A percentile compares a stretch with the other conserved stretches of the same genome.
These are phyloP conservation scores for Seiridium unicorne DNA, from an alignment of 2,329 filamentous ascomycete genomes.

Conservation along the genomic window DNA sequence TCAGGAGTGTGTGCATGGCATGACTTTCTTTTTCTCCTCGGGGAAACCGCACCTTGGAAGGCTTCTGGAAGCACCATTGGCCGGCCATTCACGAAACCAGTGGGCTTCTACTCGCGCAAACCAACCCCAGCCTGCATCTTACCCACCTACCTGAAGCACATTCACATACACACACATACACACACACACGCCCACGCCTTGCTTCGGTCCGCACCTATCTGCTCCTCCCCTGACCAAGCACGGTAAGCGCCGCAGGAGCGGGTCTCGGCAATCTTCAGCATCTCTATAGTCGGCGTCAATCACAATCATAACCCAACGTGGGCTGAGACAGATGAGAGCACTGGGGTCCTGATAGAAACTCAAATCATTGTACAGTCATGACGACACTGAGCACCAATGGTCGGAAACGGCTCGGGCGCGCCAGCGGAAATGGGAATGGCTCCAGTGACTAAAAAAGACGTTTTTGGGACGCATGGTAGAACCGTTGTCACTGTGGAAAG, in stretches of 20 bases:
- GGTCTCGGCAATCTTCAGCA: too few relatives aligned
- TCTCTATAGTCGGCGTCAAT: too few relatives aligned
- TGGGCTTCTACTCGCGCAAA: background rate
- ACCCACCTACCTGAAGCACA: too few relatives aligned
- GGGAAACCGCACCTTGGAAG: background rate
- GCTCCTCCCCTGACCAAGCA: too few relatives aligned
- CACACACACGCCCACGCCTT: too few relatives aligned
- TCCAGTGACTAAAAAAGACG: conserved; percentile 6
- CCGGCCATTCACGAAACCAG: background rate
- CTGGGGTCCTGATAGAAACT: background rate
- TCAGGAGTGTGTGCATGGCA: background rate
- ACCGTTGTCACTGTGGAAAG: background rate
- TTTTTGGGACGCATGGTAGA: background rate
- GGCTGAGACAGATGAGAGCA: too few relatives aligned
- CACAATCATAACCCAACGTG: too few relatives aligned
- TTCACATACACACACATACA: too few relatives aligned
- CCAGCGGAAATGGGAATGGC: conserved; percentile 1
- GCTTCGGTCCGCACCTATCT: too few relatives aligned
- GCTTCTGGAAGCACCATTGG: background rate
- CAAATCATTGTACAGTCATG: background rate
- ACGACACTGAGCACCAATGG: background rate
- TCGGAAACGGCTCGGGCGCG: background rate
- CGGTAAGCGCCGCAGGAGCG: too few relatives aligned
- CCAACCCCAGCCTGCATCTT: too few relatives aligned
- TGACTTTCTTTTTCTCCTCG: background rate